phyloP scores from a whole-genome alignment of 2,329 filamentous ascomycete species.

The Botrytis sinoallii region DNA sequence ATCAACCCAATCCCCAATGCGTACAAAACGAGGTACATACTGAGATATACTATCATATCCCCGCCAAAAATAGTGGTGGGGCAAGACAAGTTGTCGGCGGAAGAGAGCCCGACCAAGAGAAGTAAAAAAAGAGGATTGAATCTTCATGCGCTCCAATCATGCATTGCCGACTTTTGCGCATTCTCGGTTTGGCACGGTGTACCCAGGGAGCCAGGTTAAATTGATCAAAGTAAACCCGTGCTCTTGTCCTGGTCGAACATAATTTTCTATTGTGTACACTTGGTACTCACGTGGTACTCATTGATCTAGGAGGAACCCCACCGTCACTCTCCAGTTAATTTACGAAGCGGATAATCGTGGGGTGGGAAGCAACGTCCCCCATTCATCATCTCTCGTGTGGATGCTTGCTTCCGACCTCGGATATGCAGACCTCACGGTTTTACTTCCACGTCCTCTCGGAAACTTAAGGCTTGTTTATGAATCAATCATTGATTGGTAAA shows the following conservation, averaged over 20 bases:
- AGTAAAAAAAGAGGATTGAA: conserved; percentile 1
- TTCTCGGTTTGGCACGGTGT: background rate
- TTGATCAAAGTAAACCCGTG: background rate
- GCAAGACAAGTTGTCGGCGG: conserved; percentile 15
- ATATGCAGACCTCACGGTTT: background rate
- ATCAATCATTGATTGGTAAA: background rate
- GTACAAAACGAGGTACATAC: background rate
- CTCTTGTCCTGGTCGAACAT: background rate
- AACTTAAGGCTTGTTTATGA: background rate
- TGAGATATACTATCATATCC: background rate
- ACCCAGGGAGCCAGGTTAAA: background rate
- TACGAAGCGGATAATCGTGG: conserved; percentile 4
- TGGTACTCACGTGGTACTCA: background rate
- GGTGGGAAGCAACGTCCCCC: background rate
- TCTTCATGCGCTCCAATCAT: conserved; percentile 23
- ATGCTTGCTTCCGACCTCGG: conserved; percentile 7
- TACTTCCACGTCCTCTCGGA: background rate
- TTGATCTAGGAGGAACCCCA: background rate
- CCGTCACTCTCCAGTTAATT: background rate
- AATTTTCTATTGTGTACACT: background rate
- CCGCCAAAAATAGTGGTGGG: conserved; percentile 17
- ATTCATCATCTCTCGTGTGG: background rate
- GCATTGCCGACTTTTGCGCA: background rate
- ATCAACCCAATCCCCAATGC: background rate
- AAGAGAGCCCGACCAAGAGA: conserved; percentile 19